These are phyloP conservation scores for Globisporangium radiosum DNA, from an alignment of 352 stramenopile genomes.

Conservation along the genomic window DNA sequence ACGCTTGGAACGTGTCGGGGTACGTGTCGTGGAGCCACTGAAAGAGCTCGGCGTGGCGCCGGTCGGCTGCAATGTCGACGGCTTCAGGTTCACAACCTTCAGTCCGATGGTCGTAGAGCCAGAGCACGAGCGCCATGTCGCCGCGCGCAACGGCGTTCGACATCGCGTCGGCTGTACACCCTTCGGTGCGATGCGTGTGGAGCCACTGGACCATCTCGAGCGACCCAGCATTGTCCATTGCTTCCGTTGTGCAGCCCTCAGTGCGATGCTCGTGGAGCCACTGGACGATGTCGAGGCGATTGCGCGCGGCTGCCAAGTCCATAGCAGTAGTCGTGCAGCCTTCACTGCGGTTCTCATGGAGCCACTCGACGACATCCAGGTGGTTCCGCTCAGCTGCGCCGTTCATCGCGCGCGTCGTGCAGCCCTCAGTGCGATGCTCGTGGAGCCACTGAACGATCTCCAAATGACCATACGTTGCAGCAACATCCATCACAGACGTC, in stretches of 20 bases:
- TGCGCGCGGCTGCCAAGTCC: no score
- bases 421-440: neutral
- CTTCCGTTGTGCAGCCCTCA: no score
- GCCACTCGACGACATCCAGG: no score
- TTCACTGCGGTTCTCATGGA: no score
- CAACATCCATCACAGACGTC: neutral
- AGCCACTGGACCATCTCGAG: no score
- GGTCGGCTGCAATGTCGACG: neutral
- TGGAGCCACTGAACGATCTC: constrained; percentile 8
- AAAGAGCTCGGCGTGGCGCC: constrained; percentile 3
- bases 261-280: no score
- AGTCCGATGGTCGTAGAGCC: neutral
- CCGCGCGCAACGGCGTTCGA: neutral
- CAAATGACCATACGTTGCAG: neutral
- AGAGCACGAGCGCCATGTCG: constrained; percentile 6
- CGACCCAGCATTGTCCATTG: no score
- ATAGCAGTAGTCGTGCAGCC: no score
- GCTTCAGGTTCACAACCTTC: constrained; percentile 1
- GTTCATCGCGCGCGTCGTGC: no score
- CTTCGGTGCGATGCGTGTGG: no score
- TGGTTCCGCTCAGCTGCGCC: no score
- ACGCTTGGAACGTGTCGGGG: neutral
- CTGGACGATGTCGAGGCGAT: no score
- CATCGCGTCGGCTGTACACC: constrained; percentile 3
- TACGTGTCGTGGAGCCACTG: constrained; percentile 1